Percentiles rank a stretch among this genome's conserved stretches.
These are phyloP conservation scores for Ganoderma leucocontextum DNA, from an alignment of 1,284 basidiomycete species.

Conservation along the genomic window DNA sequence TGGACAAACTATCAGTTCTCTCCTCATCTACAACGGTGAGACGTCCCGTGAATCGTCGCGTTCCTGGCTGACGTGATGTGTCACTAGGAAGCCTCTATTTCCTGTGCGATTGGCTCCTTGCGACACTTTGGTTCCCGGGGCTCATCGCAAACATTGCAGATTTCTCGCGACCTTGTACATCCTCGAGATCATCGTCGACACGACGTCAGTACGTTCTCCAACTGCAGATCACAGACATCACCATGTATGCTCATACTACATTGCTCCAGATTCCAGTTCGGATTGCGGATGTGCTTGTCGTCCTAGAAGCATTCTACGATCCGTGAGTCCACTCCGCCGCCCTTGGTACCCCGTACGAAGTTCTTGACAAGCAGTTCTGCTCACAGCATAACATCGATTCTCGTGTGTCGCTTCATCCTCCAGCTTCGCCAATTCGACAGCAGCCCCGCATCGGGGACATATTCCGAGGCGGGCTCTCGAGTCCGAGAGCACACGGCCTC, in stretches of 20 bases:
- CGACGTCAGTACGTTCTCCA: not conserved
- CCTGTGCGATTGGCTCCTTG: too few relatives aligned
- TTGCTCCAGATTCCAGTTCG: not conserved
- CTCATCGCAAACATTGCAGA: not conserved
- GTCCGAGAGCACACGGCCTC: not conserved
- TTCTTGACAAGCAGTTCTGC: not conserved
- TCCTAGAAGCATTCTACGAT: not conserved
- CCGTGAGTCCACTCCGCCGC: not conserved
- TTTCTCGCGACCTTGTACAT: not conserved
- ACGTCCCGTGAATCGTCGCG: not conserved
- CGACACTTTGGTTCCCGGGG: too few relatives aligned
- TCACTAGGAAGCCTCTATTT: not conserved
- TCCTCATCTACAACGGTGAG: not conserved
- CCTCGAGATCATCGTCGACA: not conserved
- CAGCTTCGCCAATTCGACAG: not conserved
- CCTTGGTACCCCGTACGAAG: too few relatives aligned
- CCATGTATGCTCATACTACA: not conserved
- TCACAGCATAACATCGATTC: not conserved
- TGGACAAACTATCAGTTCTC: not conserved
- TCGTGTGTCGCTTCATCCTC: not conserved
- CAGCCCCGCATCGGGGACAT: not conserved
- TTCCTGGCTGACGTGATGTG: not conserved
- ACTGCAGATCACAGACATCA: not conserved
- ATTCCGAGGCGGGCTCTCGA: not conserved
- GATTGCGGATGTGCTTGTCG: not conserved